Evolutionary conservation across 768 basidiomycete genomes (phyloP), one percentile per base, ranked within the genome.

Genomic region (Chalciporus pseudorubinellus): DNA sequence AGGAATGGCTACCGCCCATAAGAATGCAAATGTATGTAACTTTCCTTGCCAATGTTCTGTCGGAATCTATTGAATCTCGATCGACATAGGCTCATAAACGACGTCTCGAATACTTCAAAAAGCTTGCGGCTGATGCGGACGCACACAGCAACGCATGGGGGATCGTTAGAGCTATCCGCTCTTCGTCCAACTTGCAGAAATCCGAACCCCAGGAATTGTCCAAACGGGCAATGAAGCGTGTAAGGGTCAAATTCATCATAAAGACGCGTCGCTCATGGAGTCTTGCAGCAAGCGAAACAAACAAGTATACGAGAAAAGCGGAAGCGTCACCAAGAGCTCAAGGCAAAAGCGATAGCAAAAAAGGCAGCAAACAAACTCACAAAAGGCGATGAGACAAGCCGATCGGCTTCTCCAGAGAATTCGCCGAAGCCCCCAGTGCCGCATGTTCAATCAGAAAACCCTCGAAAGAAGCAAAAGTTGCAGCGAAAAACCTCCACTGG

Each of bases 151-250:
- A 79, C 53, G 81, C 83, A 14, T 75, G 76, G 67, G 72, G 77
- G 20, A 56, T 73, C 46, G 58, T 81, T 41, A 57, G 52, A 29
- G 41, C 43, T 7, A 58, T 62, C 31, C 52, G 24, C 31, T 43
- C 53, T 12, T 19, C 52, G 26, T 41, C 53, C 4, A 18, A 24
- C 14, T 13, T 39, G 34, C 58, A 42, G 18, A 45, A 6, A 2
- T 34, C 19, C 18, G 50, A 46, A 22, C 52, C 63, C 8, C 57
- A 59, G 58, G 29, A 64, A 55, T 38, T 66, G 56, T 89, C 86
- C 2, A 87, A 81, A 58, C 78, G 86, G 44, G 79, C 79, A 4
- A 68, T 79, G 54, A 88, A 85, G 66, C 77, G 82, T 68, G 88
- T 85, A 59, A 20, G 76, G n/a, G 18, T 12, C 39, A 4, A 51